Conservation (phyloP, 2,329 filamentous ascomycete species). For the Stenocarpella maydis region DNA sequence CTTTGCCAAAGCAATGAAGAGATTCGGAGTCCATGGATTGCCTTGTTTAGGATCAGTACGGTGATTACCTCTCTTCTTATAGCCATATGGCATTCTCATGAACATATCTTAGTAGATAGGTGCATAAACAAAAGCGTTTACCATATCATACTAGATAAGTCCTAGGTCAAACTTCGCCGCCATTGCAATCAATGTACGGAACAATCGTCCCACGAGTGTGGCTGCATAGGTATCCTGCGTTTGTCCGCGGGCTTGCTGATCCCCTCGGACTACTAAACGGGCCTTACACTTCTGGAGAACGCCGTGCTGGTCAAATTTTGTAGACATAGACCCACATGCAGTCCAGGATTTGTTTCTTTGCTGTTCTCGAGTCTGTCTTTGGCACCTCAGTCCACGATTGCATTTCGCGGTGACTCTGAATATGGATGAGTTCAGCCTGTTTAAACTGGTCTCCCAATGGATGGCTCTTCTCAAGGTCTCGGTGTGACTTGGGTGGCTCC, state of each 20-base stretch:
- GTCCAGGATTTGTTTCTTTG: background rate
- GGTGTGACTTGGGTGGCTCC: too few species aligned
- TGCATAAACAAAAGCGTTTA: background rate
- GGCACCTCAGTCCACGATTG: too few species aligned
- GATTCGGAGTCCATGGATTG: background rate
- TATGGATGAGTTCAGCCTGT: background rate
- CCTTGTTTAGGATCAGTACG: background rate
- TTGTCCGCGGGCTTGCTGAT: background rate
- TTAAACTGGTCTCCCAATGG: background rate
- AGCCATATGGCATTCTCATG: background rate
- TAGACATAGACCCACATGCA: background rate
- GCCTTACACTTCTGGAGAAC: too few species aligned
- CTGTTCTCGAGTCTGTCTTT: too few species aligned
- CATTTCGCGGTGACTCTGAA: too few species aligned
- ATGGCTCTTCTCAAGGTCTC: background rate
- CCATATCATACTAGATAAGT: background rate
- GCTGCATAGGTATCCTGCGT: background rate
- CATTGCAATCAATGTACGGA: too few species aligned
- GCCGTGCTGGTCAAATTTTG: too few species aligned
- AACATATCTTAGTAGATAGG: background rate
- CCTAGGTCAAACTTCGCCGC: background rate
- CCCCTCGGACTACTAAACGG: too few species aligned
- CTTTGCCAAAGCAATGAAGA: background rate
- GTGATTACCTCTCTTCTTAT: background rate
- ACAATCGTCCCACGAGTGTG: too few species aligned